Percentiles rank a stretch among this genome's conserved stretches.
These are phyloP conservation scores for Melastoma malabathricum DNA, from an alignment of 345 rosid species.

Conservation along the genomic window DNA sequence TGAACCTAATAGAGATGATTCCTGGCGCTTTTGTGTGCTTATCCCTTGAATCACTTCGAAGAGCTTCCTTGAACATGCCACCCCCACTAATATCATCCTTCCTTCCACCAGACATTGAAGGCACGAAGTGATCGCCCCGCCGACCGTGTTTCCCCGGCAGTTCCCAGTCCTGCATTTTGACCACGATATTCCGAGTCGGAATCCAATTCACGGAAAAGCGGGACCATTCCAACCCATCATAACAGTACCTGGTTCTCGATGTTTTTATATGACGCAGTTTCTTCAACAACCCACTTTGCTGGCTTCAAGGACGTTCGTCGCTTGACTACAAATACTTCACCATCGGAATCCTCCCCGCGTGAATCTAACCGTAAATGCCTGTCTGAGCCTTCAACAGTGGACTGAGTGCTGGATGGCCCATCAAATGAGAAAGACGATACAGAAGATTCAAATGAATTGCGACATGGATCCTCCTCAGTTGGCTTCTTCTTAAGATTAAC, in stretches of 20 bases:
- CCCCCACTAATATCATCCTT: slow-evolving; percentile 5
- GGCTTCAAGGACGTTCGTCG: slow-evolving; percentile 58
- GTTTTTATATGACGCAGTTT: slow-evolving; percentile 23
- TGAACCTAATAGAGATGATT: slow-evolving; percentile 32
- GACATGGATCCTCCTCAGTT: slow-evolving; percentile 24
- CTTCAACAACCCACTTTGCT: slow-evolving; percentile 40
- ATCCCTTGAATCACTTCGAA: slow-evolving; percentile 17
- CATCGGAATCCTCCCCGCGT: slow-evolving; percentile 75
- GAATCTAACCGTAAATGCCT: slow-evolving; percentile 22
- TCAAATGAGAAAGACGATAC: slow-evolving; percentile 23
- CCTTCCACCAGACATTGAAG: slow-evolving; percentile 14
- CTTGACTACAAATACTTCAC: slow-evolving; percentile 77
- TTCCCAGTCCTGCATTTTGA: too few relatives aligned
- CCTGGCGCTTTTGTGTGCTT: slow-evolving; percentile 21
- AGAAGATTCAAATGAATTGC: slow-evolving; percentile 20
- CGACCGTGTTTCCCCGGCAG: too few relatives aligned
- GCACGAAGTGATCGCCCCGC: too few relatives aligned
- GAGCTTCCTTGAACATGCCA: slow-evolving; percentile 11
- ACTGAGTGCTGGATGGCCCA: slow-evolving; percentile 14
- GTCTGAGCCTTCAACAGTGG: slow-evolving; percentile 16
- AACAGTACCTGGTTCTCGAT: slow-evolving; percentile 48
- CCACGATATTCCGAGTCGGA: too few relatives aligned
- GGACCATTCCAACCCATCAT: too few relatives aligned
- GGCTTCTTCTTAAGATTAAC: slow-evolving; percentile 16
- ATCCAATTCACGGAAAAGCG: too few relatives aligned